Evolutionary conservation across 345 rosid species (phyloP), one percentile per base, ranked within the genome.

Genomic region (Euphorbia tirucalli): DNA sequence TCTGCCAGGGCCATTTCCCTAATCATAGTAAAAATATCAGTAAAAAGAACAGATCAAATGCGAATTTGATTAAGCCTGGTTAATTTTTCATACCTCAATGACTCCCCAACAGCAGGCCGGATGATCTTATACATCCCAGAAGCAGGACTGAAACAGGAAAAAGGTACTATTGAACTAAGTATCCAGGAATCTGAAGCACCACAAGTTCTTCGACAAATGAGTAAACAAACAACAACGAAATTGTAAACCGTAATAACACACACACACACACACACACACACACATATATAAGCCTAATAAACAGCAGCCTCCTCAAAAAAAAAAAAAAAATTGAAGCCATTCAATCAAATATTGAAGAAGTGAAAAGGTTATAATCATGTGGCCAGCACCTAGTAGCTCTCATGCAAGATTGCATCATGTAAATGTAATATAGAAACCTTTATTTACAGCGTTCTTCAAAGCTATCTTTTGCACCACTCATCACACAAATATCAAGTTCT

Each of bases 91-190:
- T 80, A 92, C 99, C 99, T 92, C 72, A 90, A 70, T 59, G 99
- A 89, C 82, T 92, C 97, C 72, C 99, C 99, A 73, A 95, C 91
- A 57, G 97, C 85, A 80, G 99, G 97, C 32, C 97, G 92, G 32
- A 94, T 89, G 48, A 86, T 89, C 87, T 92, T 94, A 79, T 80
- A 94, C 86, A 86, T 73, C 68, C 95, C 96, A 67, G 97, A 87
- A 61, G 90, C 80, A 72, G 95, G 62, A 75, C 97, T 94, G 91
- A 54, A 75, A 66, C 74, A 69, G n/a, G 25, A 85, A 69, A 54
- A 28, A 44, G 30, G 19, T 21, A 49, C 52, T 43, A 9, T 7
- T 55, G 25, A 65, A 61, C 39, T 37, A 67, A 22, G 15, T 65
- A 54, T 18, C 52, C 25, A 55, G n/a, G 43, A 14, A 22, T 58